Conservation (phyloP, 352 stramenopile genomes). For the Pythium vanterpoolii region DNA sequence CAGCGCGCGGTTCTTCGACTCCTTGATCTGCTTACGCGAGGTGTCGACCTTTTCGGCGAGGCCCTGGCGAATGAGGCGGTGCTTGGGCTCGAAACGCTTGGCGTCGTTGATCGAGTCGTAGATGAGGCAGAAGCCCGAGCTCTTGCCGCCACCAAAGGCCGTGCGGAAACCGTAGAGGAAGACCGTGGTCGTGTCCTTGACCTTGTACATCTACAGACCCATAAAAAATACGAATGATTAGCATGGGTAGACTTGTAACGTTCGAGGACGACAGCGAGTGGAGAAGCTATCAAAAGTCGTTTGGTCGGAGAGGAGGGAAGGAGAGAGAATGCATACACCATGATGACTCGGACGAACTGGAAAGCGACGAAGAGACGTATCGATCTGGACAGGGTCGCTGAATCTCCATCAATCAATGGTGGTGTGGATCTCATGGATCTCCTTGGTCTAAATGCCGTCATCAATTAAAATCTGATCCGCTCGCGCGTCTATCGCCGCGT, state of each 20-base stretch:
- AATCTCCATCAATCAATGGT: background rate
- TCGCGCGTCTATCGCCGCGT: background rate
- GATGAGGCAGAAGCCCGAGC: constrained; percentile 97
- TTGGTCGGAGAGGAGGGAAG: background rate
- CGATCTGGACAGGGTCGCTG: background rate
- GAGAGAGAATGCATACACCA: background rate
- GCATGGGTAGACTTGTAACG: background rate
- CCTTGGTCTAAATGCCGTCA: background rate
- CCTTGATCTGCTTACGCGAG: constrained; percentile 99
- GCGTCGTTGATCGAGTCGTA: constrained; percentile 98
- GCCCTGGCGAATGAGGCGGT: constrained; percentile 93
- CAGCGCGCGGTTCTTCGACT: constrained; percentile 98
- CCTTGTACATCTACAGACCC: constrained; percentile 91
- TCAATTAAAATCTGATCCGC: background rate
- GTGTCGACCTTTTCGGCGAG: constrained; percentile 94
- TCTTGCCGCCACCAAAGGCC: constrained; percentile 97
- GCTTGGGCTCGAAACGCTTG: constrained; percentile 99
- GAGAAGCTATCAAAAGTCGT: background rate
- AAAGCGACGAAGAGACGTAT: background rate
- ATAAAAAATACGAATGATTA: too few species aligned
- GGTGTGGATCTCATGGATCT: background rate
- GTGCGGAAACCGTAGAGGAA: constrained; percentile 98
- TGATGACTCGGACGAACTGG: background rate
- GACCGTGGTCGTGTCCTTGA: constrained; percentile 93
- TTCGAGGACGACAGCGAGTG: background rate